Conservation (phyloP, 1,284 basidiomycete genomes). For the Heterobasidion parviporum region DNA sequence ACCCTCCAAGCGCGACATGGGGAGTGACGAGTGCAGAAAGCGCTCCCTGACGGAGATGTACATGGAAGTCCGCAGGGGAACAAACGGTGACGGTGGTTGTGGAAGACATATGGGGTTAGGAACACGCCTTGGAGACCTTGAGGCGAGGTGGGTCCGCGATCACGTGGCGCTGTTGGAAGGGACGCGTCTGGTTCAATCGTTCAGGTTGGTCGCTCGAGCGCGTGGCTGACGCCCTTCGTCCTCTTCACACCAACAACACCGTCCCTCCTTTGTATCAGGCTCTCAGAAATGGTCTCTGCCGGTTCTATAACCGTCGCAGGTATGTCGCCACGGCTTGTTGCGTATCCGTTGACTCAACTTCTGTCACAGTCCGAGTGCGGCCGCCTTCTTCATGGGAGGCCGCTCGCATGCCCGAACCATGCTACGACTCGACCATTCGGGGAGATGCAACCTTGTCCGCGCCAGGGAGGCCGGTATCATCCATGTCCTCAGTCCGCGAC, state of each 20-base stretch:
- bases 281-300: conserved; percentile 59
- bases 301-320: conserved; percentile 85
- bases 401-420: conserved; percentile 67
- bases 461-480: conserved; percentile 41
- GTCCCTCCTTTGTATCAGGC: conserved; percentile 4
- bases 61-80: conserved; percentile 92
- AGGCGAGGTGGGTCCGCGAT: neutral
- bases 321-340: conserved; percentile 21
- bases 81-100: conserved; percentile 41
- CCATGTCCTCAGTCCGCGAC: conserved; percentile 55
- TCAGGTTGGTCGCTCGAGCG: neutral
- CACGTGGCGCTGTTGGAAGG: neutral
- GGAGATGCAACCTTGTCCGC: conserved; percentile 78
- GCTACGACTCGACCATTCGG: conserved; percentile 61
- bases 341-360: conserved; percentile 1
- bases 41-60: conserved; percentile 88
- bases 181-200: neutral
- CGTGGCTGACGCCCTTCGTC: neutral
- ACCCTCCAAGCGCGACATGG: conserved; percentile 87
- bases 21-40: conserved; percentile 83
- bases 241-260: neutral
- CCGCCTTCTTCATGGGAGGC: conserved; percentile 83
- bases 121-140: neutral
- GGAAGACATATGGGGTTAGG: neutral
- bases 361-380: conserved; percentile 73